Evolutionary conservation across 2,329 filamentous ascomycete species (phyloP).

Genomic region (Sporothrix pallida): DNA sequence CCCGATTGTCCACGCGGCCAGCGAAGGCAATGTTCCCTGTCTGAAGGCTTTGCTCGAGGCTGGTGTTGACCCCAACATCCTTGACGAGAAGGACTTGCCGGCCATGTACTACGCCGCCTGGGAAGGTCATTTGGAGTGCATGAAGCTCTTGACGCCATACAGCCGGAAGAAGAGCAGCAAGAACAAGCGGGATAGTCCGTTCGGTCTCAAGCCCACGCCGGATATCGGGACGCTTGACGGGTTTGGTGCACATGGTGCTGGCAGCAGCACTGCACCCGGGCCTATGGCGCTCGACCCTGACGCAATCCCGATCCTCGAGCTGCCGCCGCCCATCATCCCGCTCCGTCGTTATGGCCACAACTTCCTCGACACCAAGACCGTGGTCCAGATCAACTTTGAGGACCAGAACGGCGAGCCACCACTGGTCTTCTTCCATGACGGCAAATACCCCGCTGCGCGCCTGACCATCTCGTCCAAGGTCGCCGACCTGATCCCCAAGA

Average conservation of each 20-base stretch:
- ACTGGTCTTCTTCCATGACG: conserved; percentile 94
- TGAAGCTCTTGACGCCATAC: conserved; percentile 78
- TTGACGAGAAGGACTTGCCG: conserved; percentile 90
- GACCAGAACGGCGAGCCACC: conserved; percentile 75
- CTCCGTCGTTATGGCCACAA: conserved; percentile 95
- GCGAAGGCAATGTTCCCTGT: conserved; percentile 91
- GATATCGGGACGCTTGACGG: conserved; percentile 14
- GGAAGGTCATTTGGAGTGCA: conserved; percentile 95
- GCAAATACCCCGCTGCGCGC: conserved; percentile 92
- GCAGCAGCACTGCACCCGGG: conserved; percentile 57
- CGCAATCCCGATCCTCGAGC: conserved; percentile 86
- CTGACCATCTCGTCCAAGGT: conserved; percentile 96
- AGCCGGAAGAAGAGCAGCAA: conserved; percentile 49
- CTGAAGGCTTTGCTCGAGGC: conserved; percentile 80
- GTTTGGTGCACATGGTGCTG: conserved; percentile 49
- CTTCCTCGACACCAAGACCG: conserved; percentile 96
- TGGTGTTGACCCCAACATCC: conserved; percentile 76
- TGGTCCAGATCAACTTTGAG: conserved; percentile 90
- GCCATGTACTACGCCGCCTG: conserved; percentile 99
- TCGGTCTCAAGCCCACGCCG: conserved; percentile 47
- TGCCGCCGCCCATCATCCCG: conserved; percentile 95
- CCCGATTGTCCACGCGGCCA: conserved; percentile 92
- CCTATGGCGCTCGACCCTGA: conserved; percentile 78
- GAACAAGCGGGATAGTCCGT: conserved; percentile 49
- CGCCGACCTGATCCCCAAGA: conserved; percentile 94